Base-by-base conservation (phyloP, 2,329 filamentous ascomycete species). In the Gnomoniopsis sp. region DNA sequence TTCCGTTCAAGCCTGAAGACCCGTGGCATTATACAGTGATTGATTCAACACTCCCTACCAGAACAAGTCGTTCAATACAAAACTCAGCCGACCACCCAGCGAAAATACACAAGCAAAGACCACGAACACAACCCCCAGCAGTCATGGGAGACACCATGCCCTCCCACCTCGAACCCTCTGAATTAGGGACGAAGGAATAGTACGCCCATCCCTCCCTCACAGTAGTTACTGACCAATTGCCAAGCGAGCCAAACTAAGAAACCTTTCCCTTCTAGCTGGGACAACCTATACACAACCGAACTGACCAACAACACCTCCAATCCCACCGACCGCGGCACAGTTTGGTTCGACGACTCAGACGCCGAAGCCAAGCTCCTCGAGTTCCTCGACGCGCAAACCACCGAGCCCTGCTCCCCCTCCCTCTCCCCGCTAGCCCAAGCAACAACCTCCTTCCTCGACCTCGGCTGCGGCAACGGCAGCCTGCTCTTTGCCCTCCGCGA, bases 321-420 rank as follows among this genome's bases (percentile, higher is more conserved):
- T 75, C 85, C 90, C 11, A 75, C 83, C 58, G 90, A 96, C 77
- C 88, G 88, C 60, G 93, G 93, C 65, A 96, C 92, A 33, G 87
- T 95, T 67, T 99, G 95, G 95, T 99, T 99, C 81, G 89, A 92
- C 71, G 95, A 98, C 76, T 90, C 91, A 34, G 86, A 89, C 69
- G 95, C 95, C 62, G 91, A 96, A 69, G 80, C 87, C 62, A 93
- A 93, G 69, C 86, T 96, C 60, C 74, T 96, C 23, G 72, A 77
- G 11, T 92, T 88, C 71, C 82, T 96, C 70, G 84, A 63, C 66
- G 65, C 65, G 33, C 64, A 71, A 21, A 58, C 69, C 34, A 62
- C 64, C n/a, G 58, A 54, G 26, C 43, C 57, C 6, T 21, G 34
- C 34, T 15, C 49, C 21, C 12, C 47, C 21, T 11, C 46, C 23